These are phyloP conservation scores for Lumnitzera littorea DNA, from an alignment of 345 rosid genomes.

Conservation along the genomic window DNA sequence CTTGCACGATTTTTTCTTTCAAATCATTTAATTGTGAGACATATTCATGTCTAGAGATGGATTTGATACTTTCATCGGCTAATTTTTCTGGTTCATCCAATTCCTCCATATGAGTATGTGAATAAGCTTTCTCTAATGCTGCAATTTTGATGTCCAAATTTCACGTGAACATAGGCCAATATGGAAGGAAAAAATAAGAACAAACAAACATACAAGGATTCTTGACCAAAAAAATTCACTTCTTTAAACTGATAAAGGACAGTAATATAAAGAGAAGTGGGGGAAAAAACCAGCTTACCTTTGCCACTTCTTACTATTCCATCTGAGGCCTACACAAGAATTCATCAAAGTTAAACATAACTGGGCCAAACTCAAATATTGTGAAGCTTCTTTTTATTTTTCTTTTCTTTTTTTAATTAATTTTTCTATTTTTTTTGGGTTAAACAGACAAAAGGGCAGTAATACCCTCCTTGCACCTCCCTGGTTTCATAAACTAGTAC, in stretches of 20 bases:
- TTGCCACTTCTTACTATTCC: slow-evolving; percentile 51
- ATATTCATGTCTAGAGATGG: slow-evolving; percentile 65
- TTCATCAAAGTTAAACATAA: slow-evolving; percentile 3
- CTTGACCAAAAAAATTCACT: too few relatives aligned
- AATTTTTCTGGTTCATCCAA: slow-evolving; percentile 43
- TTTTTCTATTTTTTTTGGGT: too few relatives aligned
- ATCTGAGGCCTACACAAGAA: slow-evolving; percentile 51
- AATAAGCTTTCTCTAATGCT: slow-evolving; percentile 28
- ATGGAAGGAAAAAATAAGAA: too few relatives aligned
- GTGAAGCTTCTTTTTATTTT: too few relatives aligned
- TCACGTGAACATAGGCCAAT: too few relatives aligned
- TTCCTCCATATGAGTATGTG: slow-evolving; percentile 40
- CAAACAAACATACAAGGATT: too few relatives aligned
- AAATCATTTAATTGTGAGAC: slow-evolving; percentile 60
- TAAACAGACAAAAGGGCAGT: too few relatives aligned
- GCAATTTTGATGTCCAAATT: slow-evolving; percentile 9
- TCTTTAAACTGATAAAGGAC: neutral
- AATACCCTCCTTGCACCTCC: too few relatives aligned
- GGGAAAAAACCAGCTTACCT: slow-evolving; percentile 29
- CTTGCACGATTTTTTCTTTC: slow-evolving; percentile 61
- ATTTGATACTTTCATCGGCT: slow-evolving; percentile 40
- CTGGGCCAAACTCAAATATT: too few relatives aligned
- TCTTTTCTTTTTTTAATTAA: too few relatives aligned
- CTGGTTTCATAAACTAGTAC: too few relatives aligned
- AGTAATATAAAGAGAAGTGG: neutral